A percentile compares a stretch with the other conserved stretches of the same genome.
These are phyloP conservation scores for Tulasnella sp. DNA, from an alignment of 768 basidiomycete species.

Conservation along the genomic window DNA sequence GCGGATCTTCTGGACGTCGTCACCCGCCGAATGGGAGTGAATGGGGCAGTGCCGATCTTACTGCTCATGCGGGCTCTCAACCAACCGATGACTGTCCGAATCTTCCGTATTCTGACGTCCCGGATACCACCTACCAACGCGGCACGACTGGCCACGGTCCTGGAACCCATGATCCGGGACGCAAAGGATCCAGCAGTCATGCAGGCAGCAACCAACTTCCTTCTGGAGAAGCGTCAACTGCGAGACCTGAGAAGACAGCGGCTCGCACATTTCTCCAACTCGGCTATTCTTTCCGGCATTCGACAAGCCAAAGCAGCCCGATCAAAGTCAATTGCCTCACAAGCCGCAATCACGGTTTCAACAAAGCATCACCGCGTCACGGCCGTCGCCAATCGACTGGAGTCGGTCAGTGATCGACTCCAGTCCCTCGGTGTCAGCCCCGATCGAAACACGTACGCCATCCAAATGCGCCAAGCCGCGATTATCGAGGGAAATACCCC, in stretches of 20 bases:
- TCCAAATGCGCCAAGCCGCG: slow-evolving; percentile 67
- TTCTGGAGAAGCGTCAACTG: slow-evolving; percentile 41
- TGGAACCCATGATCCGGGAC: slow-evolving; percentile 22
- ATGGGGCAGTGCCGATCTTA: neutral
- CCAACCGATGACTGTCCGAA: neutral
- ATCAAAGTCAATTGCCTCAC: neutral
- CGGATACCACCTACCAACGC: neutral
- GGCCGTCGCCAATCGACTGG: neutral
- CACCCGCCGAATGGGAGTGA: slow-evolving; percentile 40
- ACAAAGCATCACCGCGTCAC: neutral
- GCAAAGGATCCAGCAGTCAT: neutral
- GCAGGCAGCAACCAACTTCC: neutral
- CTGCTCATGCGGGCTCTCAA: slow-evolving; percentile 8
- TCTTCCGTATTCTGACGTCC: neutral
- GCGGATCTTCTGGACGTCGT: slow-evolving; percentile 63
- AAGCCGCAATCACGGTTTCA: neutral
- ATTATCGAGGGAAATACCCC: slow-evolving; percentile 54
- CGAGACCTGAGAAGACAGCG: slow-evolving; percentile 43
- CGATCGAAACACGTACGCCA: slow-evolving; percentile 57
- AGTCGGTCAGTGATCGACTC: neutral
- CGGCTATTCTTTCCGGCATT: neutral
- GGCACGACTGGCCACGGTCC: neutral
- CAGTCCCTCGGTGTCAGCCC: slow-evolving; percentile 3
- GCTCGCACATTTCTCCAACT: neutral
- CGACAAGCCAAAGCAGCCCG: neutral